Percentiles rank a stretch among this genome's conserved stretches.
These are phyloP conservation scores for Xerocomellus chrysenteron DNA, from an alignment of 768 basidiomycete genomes.

Conservation along the genomic window DNA sequence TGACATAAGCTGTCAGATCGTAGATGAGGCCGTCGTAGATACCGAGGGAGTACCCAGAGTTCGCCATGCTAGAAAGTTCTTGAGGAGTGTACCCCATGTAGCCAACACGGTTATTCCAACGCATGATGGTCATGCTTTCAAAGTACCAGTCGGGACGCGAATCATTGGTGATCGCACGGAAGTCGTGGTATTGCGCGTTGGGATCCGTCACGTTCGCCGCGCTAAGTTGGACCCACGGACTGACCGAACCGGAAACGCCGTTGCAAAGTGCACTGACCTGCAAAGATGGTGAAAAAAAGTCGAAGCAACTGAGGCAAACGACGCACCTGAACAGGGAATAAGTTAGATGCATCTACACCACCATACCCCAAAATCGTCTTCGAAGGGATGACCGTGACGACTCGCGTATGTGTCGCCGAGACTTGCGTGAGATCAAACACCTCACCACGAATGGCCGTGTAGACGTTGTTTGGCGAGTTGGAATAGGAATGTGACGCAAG, in stretches of 20 bases:
- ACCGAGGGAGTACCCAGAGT: slow-evolving; percentile 62
- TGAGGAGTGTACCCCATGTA: slow-evolving; percentile 83
- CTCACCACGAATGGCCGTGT: slow-evolving; percentile 86
- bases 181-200: slow-evolving; percentile 91
- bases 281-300: not conserved
- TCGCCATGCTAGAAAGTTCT: slow-evolving; percentile 71
- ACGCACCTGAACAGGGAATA: slow-evolving; percentile 93
- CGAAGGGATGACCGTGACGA: slow-evolving; percentile 68
- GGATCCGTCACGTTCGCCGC: slow-evolving; percentile 73
- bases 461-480: slow-evolving; percentile 70
- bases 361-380: slow-evolving; percentile 84
- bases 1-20: slow-evolving; percentile 81
- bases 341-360: slow-evolving; percentile 63
- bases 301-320: not conserved
- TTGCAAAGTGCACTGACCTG: slow-evolving; percentile 92
- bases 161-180: slow-evolving; percentile 85
- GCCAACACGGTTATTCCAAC: slow-evolving; percentile 84
- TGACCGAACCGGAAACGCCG: slow-evolving; percentile 76
- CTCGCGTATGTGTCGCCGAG: slow-evolving; percentile 62
- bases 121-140: slow-evolving; percentile 90
- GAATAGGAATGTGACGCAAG: slow-evolving; percentile 66
- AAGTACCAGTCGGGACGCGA: slow-evolving; percentile 98
- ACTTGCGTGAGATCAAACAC: slow-evolving; percentile 83
- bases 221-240: slow-evolving; percentile 72
- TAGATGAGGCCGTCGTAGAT: slow-evolving; percentile 87